Conservation (phyloP, 2,329 filamentous ascomycete genomes). For the Fusarium armeniacum region DNA sequence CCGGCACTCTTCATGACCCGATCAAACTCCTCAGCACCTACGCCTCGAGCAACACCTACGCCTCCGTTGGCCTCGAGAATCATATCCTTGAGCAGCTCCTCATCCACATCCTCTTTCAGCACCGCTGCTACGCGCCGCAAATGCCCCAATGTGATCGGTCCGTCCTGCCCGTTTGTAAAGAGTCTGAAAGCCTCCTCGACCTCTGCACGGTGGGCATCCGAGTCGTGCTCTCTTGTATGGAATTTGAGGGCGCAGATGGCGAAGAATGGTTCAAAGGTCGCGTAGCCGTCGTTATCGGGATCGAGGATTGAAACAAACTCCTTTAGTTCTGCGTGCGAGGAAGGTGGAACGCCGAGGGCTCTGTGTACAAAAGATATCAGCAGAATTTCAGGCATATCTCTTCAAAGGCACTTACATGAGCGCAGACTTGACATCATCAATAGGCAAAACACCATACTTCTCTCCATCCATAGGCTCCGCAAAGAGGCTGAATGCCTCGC, state of each 20-base stretch:
- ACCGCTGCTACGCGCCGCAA: slow-evolving; percentile 83
- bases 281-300: slow-evolving; percentile 82
- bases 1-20: slow-evolving; percentile 87
- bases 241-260: slow-evolving; percentile 90
- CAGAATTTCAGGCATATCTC: neutral
- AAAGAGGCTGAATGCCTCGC: slow-evolving; percentile 90
- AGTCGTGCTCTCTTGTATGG: slow-evolving; percentile 69
- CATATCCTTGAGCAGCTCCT: slow-evolving; percentile 92
- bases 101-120: slow-evolving; percentile 86
- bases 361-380: slow-evolving; percentile 58
- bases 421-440: slow-evolving; percentile 77
- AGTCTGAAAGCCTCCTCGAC: slow-evolving; percentile 85
- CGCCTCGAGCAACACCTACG: slow-evolving; percentile 76
- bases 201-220: slow-evolving; percentile 72
- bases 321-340: slow-evolving; percentile 73
- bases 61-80: slow-evolving; percentile 93
- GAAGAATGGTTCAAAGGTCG: slow-evolving; percentile 85
- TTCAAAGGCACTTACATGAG: slow-evolving; percentile 71
- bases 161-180: slow-evolving; percentile 73
- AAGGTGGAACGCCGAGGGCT: slow-evolving; percentile 83
- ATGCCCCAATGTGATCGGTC: slow-evolving; percentile 83
- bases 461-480: slow-evolving; percentile 77
- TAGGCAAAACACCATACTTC: slow-evolving; percentile 78
- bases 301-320: slow-evolving; percentile 87
- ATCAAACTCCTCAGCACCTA: slow-evolving; percentile 85